Evolutionary conservation across 2,329 filamentous ascomycete genomes (phyloP).

Genomic region (Tolypocladium ophioglossoides): DNA sequence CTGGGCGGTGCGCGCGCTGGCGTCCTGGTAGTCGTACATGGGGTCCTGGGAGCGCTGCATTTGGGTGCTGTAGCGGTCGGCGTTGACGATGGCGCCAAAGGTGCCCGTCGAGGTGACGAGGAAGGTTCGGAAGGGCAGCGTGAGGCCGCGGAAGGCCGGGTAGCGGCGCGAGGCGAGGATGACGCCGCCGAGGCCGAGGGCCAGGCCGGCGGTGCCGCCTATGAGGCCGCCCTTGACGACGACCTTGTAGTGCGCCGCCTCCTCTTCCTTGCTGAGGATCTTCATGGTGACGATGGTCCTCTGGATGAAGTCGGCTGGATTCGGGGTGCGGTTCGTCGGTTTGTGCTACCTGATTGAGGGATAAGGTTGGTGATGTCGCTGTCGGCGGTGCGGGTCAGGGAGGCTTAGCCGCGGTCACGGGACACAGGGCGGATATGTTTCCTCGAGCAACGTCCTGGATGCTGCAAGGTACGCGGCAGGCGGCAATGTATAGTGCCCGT

Average conservation of each 20-base stretch:
- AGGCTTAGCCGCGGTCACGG: no score
- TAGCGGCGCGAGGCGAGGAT: slow-evolving; percentile 60
- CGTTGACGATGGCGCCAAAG: slow-evolving; percentile 78
- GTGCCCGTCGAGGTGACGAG: slow-evolving; percentile 73
- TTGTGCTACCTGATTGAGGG: background rate
- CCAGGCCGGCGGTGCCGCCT: slow-evolving; percentile 61
- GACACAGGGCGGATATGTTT: background rate
- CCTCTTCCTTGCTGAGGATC: slow-evolving; percentile 89
- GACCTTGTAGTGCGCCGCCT: slow-evolving; percentile 69
- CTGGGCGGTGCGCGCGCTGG: slow-evolving; percentile 44
- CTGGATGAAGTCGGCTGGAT: background rate
- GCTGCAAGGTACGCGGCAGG: background rate
- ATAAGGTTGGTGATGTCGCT: background rate
- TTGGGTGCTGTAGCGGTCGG: slow-evolving; percentile 55
- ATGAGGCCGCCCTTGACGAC: slow-evolving; percentile 71
- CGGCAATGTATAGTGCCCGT: background rate
- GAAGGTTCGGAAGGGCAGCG: slow-evolving; percentile 84
- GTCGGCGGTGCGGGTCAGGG: background rate
- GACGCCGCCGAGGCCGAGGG: slow-evolving; percentile 57
- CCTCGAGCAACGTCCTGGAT: background rate
- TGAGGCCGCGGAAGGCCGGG: slow-evolving; percentile 68
- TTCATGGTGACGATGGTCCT: slow-evolving; percentile 55
- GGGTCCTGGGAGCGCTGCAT: slow-evolving; percentile 65
- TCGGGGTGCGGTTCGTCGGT: background rate
- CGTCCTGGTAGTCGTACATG: slow-evolving; percentile 54